Conservation (phyloP, 495 filamentous ascomycete genomes). For the Xylaria sp. region DNA sequence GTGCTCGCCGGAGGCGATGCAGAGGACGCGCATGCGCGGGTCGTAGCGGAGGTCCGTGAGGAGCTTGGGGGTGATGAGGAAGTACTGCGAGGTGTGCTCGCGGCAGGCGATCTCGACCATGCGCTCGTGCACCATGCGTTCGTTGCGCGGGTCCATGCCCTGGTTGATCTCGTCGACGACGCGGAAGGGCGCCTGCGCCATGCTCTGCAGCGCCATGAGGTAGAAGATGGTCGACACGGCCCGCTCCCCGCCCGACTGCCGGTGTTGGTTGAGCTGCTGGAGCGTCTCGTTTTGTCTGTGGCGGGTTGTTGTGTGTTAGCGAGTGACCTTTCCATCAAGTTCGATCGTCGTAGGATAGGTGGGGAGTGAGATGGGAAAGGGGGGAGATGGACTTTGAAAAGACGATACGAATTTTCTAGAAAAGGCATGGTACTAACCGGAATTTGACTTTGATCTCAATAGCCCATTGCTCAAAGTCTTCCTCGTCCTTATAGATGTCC, state of each 20-base stretch:
- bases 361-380: constrained; percentile 13
- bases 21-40: constrained; percentile 87
- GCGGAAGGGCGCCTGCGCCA: constrained; percentile 96
- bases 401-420: not conserved
- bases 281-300: constrained; percentile 79
- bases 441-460: constrained; percentile 96
- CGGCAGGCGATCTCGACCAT: constrained; percentile 94
- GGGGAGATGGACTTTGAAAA: not conserved
- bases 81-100: constrained; percentile 76
- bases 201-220: constrained; percentile 95
- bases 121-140: constrained; percentile 94
- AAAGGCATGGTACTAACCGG: constrained; percentile 59
- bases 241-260: constrained; percentile 95
- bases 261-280: constrained; percentile 84
- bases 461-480: constrained; percentile 91
- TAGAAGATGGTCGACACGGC: constrained; percentile 99
- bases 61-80: constrained; percentile 98
- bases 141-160: constrained; percentile 98
- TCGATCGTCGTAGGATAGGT: not conserved
- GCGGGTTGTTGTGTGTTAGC: constrained; percentile 2
- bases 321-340: not conserved
- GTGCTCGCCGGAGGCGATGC: constrained; percentile 90
- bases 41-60: constrained; percentile 85
- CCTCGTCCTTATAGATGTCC: constrained; percentile 72
- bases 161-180: constrained; percentile 99